Evolutionary conservation across 2,329 filamentous ascomycete genomes (phyloP), one percentile per base, ranked within the genome.

Genomic region (Fusarium redolens): DNA sequence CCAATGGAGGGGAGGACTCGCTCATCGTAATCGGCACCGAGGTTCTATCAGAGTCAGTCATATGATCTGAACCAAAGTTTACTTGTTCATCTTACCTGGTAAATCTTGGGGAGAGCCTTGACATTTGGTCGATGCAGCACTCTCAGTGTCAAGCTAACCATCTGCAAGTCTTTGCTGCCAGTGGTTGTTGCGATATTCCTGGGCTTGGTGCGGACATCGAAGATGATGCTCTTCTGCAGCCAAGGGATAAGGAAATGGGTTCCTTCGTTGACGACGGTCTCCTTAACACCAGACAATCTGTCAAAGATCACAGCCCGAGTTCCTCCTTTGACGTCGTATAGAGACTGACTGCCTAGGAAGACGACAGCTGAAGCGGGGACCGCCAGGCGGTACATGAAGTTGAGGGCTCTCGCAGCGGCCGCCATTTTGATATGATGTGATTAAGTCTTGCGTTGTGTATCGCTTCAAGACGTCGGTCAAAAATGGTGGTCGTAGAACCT

Each of bases 11-110:
- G 96, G 78, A 99, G 92, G 66, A 99, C 96, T 83, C 96, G 91
- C 89, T 99, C 96, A 83, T 99, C 96, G 87, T 99, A 99, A 84
- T 99, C 96, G 86, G 92, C 93, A 81, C 96, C 96, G 83, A 99
- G 96, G 81, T 95, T 96, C 96, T 98, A 76, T 30, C 50, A 25
- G 18, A 15, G 57, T 78, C 48, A 78, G 76, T 20, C 48, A 43
- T 28, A 20, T 28, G 17, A 15, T n/a, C 22, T 13, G 17, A 28
- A 58, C 18, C 6, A n/a, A 4, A 12, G 18, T 17, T 22, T 11
- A 9, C 6, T 17, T 15, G 3, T 5, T 22, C 17, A 14, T 44
- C 77, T 66, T 85, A 98, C 96, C 91, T 98, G 96, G 88, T 99
- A 99, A 80, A 99, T 99, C 87, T 96, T 97, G 68, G 96, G 97